Evolutionary conservation across 1,284 basidiomycete genomes (phyloP).

Genomic region (Ceratobasidium sp.): DNA sequence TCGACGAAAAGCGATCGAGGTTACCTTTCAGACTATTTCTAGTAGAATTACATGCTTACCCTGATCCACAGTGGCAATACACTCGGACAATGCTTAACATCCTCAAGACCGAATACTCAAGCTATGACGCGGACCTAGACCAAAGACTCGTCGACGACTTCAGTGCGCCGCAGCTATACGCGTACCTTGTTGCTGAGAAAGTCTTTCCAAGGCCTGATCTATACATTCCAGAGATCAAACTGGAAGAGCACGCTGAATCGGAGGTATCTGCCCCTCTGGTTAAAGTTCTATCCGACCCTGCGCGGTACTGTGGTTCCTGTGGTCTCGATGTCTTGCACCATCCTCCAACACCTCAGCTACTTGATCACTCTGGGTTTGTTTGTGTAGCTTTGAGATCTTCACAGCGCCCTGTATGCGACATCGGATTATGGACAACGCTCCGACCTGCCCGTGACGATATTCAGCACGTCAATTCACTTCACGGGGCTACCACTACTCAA

Average conservation of each 20-base stretch:
- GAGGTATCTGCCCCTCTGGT: neutral
- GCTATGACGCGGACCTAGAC: constrained; percentile 33
- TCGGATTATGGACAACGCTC: constrained; percentile 28
- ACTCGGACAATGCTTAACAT: constrained; percentile 14
- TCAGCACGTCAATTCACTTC: constrained; percentile 14
- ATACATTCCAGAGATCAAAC: neutral
- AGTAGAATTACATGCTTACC: neutral
- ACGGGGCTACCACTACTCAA: constrained; percentile 33
- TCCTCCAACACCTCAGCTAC: constrained; percentile 1
- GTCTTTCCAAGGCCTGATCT: constrained; percentile 28
- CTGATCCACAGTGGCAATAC: constrained; percentile 18
- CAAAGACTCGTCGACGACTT: constrained; percentile 16
- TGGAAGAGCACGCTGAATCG: constrained; percentile 5
- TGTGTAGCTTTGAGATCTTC: constrained; percentile 4
- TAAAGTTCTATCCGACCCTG: neutral
- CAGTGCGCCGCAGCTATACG: constrained; percentile 10
- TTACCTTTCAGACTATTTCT: neutral
- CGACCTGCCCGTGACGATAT: constrained; percentile 6
- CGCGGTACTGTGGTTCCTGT: constrained; percentile 20
- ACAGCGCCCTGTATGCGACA: constrained; percentile 19
- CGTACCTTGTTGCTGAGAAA: constrained; percentile 10
- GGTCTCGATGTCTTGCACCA: constrained; percentile 19
- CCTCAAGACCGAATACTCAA: constrained; percentile 18
- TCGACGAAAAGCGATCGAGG: constrained; percentile 36
- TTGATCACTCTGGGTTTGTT: constrained; percentile 18